phyloP scores from a whole-genome alignment of 2,329 filamentous ascomycete genomes.

The Sarocladium kiliense region DNA sequence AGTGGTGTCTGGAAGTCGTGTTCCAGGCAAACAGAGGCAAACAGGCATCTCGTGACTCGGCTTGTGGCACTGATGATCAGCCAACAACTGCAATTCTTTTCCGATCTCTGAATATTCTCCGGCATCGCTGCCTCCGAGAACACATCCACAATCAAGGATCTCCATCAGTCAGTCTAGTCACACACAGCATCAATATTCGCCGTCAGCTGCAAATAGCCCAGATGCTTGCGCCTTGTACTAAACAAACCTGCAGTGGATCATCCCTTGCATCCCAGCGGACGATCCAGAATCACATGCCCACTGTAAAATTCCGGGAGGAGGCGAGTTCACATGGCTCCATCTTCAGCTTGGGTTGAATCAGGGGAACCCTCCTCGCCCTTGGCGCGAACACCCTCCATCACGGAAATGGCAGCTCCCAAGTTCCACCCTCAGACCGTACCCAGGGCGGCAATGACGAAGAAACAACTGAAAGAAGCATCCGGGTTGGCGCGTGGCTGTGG shows the following conservation, averaged over 20 bases:
- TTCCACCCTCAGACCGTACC: neutral
- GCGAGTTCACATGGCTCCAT: neutral
- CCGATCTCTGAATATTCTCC: too few relatives aligned
- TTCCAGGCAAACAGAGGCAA: too few relatives aligned
- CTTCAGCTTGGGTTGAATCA: slow-evolving; percentile 2
- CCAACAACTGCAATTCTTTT: too few relatives aligned
- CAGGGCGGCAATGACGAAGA: slow-evolving; percentile 6
- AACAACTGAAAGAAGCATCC: neutral
- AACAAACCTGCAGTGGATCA: neutral
- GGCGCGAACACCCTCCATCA: slow-evolving; percentile 9
- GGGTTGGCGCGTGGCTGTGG: slow-evolving; percentile 5
- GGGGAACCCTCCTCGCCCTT: neutral
- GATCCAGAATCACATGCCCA: neutral
- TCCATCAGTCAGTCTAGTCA: too few relatives aligned
- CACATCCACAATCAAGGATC: too few relatives aligned
- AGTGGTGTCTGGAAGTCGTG: too few relatives aligned
- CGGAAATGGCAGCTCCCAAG: neutral
- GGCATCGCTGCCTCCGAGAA: too few relatives aligned
- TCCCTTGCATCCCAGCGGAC: neutral
- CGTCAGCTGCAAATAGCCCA: too few relatives aligned
- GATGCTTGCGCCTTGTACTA: too few relatives aligned
- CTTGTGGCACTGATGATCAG: too few relatives aligned
- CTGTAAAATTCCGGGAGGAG: neutral
- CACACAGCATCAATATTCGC: too few relatives aligned
- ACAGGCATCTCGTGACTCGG: neutral